Conservation (phyloP, 257 asterid species). For the Datura wrightii region DNA sequence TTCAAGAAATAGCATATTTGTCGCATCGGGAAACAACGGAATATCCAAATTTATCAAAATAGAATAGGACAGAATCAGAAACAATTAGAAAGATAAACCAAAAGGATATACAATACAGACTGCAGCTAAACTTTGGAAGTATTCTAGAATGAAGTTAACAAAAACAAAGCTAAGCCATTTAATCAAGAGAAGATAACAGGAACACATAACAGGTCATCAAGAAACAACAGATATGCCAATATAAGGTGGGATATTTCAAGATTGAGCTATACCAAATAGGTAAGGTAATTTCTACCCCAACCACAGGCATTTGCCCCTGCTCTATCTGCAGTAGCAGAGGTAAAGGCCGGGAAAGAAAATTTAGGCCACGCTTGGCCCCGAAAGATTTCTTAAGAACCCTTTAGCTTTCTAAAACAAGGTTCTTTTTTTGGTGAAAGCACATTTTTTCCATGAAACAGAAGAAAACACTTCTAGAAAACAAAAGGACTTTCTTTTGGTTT, state of each 20-base stretch:
- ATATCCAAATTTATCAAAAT: conserved; percentile 2
- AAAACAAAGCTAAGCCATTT: background rate
- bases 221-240: background rate
- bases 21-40: background rate
- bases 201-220: background rate
- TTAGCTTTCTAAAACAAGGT: conserved; percentile 1
- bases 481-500: background rate
- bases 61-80: background rate
- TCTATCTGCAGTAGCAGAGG: background rate
- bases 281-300: background rate
- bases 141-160: background rate
- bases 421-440: background rate
- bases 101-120: background rate
- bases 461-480: conserved; percentile 1
- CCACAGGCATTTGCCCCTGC: background rate
- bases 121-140: background rate
- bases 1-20: background rate
- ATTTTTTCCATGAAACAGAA: background rate
- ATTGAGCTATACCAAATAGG: background rate
- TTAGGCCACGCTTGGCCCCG: background rate
- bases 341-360: background rate
- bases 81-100: background rate
- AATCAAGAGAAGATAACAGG: conserved; percentile 15
- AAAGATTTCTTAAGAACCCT: background rate
- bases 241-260: background rate